These are phyloP conservation scores for Penicillium waksmanii DNA, from an alignment of 495 filamentous ascomycete genomes.

Conservation along the genomic window DNA sequence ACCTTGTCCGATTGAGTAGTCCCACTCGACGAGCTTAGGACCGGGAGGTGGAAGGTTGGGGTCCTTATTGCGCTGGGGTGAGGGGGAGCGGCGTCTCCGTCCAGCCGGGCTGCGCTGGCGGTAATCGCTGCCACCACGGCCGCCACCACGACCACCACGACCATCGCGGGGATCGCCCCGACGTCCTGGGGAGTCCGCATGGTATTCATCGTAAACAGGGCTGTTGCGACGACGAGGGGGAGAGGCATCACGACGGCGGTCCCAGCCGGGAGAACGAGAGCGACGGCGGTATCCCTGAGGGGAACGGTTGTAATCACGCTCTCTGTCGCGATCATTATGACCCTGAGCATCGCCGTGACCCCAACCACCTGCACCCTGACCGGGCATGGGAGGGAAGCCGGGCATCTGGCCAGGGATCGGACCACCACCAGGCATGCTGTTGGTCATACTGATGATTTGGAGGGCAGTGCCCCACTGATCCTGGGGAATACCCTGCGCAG, in stretches of 20 bases:
- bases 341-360: constrained; percentile 45
- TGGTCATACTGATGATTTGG: constrained; percentile 49
- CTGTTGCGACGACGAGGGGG: constrained; percentile 67
- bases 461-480: constrained; percentile 63
- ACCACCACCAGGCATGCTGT: constrained; percentile 30
- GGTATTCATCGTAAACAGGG: constrained; percentile 72
- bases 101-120: constrained; percentile 80
- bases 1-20: constrained; percentile 69
- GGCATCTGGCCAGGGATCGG: constrained; percentile 36
- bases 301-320: constrained; percentile 59
- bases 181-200: constrained; percentile 61
- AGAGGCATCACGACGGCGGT: constrained; percentile 63
- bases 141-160: constrained; percentile 57
- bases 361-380: constrained; percentile 43
- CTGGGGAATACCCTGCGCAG: constrained; percentile 60
- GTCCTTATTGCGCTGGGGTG: constrained; percentile 58
- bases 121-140: constrained; percentile 62
- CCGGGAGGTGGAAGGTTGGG: constrained; percentile 57
- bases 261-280: constrained; percentile 75
- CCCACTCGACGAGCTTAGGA: constrained; percentile 81
- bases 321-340: constrained; percentile 66
- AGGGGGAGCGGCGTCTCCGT: constrained; percentile 65
- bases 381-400: constrained; percentile 36
- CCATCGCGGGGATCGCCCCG: constrained; percentile 61
- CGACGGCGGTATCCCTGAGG: constrained; percentile 67